These are phyloP conservation scores for Perkinsela sp. DNA, from an alignment of 208 protist genomes.

Conservation along the genomic window DNA sequence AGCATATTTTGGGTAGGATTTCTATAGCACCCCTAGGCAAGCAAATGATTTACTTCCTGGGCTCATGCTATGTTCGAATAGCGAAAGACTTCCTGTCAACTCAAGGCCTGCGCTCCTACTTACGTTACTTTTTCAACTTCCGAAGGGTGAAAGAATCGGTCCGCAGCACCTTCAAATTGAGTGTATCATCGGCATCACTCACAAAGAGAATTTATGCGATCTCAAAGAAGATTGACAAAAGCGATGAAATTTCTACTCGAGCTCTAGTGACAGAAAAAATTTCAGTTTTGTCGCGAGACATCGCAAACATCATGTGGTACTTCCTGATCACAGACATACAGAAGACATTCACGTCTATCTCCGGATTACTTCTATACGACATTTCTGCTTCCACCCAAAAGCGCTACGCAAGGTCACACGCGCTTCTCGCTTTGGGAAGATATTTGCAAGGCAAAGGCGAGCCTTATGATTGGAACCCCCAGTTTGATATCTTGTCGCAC, in stretches of 20 bases:
- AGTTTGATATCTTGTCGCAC: neutral
- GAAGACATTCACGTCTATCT: neutral
- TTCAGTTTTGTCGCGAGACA: neutral
- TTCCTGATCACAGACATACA: neutral
- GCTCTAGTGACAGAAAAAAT: neutral
- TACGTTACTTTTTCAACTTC: neutral
- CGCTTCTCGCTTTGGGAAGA: neutral
- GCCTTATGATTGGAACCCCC: neutral
- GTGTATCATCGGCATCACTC: neutral
- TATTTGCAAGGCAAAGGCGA: neutral
- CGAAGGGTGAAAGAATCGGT: neutral
- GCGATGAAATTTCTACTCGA: neutral
- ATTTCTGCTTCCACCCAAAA: neutral
- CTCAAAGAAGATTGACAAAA: neutral
- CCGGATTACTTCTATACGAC: neutral
- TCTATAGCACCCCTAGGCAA: neutral
- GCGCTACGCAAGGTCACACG: neutral
- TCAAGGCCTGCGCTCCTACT: neutral
- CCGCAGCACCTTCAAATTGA: neutral
- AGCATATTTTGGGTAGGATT: neutral
- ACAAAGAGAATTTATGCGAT: neutral
- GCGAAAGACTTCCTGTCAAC: neutral
- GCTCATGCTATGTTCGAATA: neutral
- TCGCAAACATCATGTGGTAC: neutral
- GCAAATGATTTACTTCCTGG: neutral